Base-by-base conservation (phyloP, 1,139 yeast genomes). In the Hemisphaericaspora lyxosophila region DNA sequence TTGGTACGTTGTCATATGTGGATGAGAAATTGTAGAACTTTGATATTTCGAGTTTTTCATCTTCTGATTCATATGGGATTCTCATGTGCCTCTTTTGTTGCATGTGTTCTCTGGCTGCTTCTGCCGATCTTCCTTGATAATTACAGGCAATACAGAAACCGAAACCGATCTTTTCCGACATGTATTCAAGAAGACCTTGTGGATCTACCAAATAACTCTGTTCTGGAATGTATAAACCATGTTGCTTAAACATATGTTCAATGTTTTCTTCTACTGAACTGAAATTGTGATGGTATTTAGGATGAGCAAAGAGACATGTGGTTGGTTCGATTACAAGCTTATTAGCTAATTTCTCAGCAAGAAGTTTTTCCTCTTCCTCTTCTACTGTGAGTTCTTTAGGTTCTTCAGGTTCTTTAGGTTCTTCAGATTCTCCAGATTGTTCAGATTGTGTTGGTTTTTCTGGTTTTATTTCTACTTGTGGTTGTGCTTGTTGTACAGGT, bases 71-170 rank as follows among this genome's bases (percentile, higher is more conserved):
- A 60, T 87, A 94, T 0, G 98, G 97, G 41, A 92, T 75, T 57
- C 80, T 78, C 68, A 90, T 84, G 59, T 92, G 99, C 45, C 89
- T 79, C 61, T 92, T 92, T 15, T 85, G 75, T 6, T 73, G 55
- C 88, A 90, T 85, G 59, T 92, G 99, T 31, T 89, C 95, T 49
- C 97, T 80, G 6, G 87, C 92, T 41, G 96, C 87, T 55, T 87
- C 95, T 26, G 90, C 59, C 40, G 81, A 79, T 49, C 78, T 76
- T 6, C 97, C 97, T 60, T 87, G 89, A 59, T 83, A 94, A 35
- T 71, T 70, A 60, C 99, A 92, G 36, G 82, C 77, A 36, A 92
- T 64, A 60, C 99, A 92, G 51, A 85, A 79, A 31, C 97, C 97
- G 34, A 84, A 73, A 9, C 95, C 88, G 44, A 92, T 79, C 54